Conservation (phyloP, 306 rosid genomes). For the Medicago lupulina region DNA sequence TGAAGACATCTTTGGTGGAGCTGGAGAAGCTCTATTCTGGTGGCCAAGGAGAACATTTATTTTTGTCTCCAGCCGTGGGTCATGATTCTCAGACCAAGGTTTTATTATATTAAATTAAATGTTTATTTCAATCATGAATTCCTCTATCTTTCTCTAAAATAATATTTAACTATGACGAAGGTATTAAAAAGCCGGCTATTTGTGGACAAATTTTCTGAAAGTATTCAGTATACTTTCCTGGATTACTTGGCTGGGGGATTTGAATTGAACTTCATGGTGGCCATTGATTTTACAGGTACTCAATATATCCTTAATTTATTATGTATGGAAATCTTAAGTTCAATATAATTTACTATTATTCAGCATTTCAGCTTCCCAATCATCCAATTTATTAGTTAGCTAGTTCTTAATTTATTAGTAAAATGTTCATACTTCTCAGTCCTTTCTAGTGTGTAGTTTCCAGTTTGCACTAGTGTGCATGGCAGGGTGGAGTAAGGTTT, state of each 20-base stretch:
- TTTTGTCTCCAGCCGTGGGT: slow-evolving; percentile 61
- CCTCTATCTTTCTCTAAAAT: slow-evolving; percentile 40
- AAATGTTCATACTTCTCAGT: slow-evolving; percentile 28
- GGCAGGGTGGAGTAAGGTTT: slow-evolving; percentile 33
- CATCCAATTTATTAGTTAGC: slow-evolving; percentile 22
- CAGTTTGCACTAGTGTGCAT: slow-evolving; percentile 34
- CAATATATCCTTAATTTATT: slow-evolving; percentile 27
- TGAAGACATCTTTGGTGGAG: slow-evolving; percentile 78
- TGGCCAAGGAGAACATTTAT: slow-evolving; percentile 71
- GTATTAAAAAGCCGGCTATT: slow-evolving; percentile 77
- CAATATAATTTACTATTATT: slow-evolving; percentile 12
- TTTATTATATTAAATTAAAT: slow-evolving; percentile 35
- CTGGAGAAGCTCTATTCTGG: slow-evolving; percentile 79
- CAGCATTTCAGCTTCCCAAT: slow-evolving; percentile 6
- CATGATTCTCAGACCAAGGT: slow-evolving; percentile 87
- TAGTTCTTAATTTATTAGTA: slow-evolving; percentile 18
- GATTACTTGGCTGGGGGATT: slow-evolving; percentile 94
- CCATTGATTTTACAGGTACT: slow-evolving; percentile 92
- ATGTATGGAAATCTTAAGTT: slow-evolving; percentile 10
- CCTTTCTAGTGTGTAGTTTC: slow-evolving; percentile 33
- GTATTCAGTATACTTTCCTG: slow-evolving; percentile 78
- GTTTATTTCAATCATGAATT: slow-evolving; percentile 29
- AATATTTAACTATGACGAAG: slow-evolving; percentile 56
- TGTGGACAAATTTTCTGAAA: slow-evolving; percentile 78
- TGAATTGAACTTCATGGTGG: slow-evolving; percentile 96